Conservation (phyloP, 2,329 filamentous ascomycete genomes). For the Rhinocladiella similis region DNA sequence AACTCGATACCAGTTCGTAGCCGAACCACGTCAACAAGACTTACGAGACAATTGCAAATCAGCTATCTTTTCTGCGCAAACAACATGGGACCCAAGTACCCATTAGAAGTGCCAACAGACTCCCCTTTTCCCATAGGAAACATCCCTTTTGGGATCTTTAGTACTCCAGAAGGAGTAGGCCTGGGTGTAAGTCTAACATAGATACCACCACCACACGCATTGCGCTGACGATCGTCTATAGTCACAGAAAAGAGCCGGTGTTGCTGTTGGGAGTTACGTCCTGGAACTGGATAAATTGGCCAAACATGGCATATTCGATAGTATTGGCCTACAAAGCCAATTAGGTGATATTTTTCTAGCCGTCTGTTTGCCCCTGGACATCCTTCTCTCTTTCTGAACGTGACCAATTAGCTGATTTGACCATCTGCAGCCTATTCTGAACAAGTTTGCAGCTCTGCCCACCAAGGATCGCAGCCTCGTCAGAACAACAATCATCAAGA, state of each 20-base stretch:
- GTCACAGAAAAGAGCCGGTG: too few relatives aligned
- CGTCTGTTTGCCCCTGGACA: too few relatives aligned
- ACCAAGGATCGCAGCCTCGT: not conserved
- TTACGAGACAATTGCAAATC: too few relatives aligned
- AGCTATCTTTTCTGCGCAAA: not conserved
- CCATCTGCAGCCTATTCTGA: not conserved
- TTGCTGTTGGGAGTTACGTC: too few relatives aligned
- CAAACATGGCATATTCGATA: not conserved
- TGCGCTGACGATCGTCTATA: not conserved
- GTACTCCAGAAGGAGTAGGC: not conserved
- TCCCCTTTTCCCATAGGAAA: not conserved
- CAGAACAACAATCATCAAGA: not conserved
- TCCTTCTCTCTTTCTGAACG: too few relatives aligned
- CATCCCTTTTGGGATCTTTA: slow-evolving; percentile 2
- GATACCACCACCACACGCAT: not conserved
- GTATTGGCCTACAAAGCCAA: too few relatives aligned
- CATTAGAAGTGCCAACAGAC: not conserved
- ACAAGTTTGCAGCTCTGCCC: not conserved
- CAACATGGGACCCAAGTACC: not conserved
- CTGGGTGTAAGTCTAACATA: not conserved
- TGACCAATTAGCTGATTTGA: too few relatives aligned
- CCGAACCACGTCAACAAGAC: too few relatives aligned
- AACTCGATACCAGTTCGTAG: too few relatives aligned
- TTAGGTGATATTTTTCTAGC: too few relatives aligned
- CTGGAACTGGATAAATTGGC: too few relatives aligned